Conservation (phyloP, 1,284 basidiomycete genomes). For the Sutorius eximius region DNA sequence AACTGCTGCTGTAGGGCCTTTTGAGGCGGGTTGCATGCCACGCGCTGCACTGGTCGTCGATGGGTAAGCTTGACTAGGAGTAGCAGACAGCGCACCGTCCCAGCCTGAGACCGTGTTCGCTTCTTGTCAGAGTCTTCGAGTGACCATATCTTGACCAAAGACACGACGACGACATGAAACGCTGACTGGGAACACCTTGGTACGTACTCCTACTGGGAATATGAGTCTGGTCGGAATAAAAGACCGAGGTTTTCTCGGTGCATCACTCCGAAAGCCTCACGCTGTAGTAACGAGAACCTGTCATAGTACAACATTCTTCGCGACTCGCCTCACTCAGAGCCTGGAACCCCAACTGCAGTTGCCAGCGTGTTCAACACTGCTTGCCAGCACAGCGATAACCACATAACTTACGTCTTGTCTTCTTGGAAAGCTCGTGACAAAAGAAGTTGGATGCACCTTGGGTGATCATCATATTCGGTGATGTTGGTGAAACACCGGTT, state of each 20-base stretch:
- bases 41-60: background rate
- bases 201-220: background rate
- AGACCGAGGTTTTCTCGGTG: background rate
- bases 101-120: background rate
- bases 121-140: background rate
- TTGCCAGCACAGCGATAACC: no score
- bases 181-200: background rate
- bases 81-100: background rate
- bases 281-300: no score
- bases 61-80: background rate
- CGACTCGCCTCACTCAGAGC: background rate
- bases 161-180: constrained; percentile 9
- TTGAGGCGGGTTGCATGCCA: background rate
- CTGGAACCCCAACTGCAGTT: background rate
- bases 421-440: background rate
- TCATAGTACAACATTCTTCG: background rate
- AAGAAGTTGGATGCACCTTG: no score
- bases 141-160: constrained; percentile 4
- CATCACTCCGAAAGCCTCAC: background rate
- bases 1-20: constrained; percentile 6
- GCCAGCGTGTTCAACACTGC: background rate
- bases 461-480: no score
- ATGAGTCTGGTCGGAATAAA: background rate
- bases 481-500: no score
- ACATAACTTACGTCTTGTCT: background rate